Evolutionary conservation across 2,329 filamentous ascomycete genomes (phyloP), one percentile per base, ranked within the genome.

Genomic region (Colletotrichum sp.): DNA sequence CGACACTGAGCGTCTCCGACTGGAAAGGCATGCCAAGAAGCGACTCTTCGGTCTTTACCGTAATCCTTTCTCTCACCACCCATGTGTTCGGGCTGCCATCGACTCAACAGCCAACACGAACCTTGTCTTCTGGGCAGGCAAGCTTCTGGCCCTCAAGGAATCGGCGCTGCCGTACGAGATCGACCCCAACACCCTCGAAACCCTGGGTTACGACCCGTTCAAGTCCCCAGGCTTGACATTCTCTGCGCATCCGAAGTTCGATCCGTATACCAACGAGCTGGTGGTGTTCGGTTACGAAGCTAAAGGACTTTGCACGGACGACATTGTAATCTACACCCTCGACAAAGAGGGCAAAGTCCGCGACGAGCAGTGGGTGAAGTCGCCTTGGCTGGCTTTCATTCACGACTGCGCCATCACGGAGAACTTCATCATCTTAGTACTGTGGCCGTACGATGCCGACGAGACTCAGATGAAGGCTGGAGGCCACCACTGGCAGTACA

Each of bases 141-240:
- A 87, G 16, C 79, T 90, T 15, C 81, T 90, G 3, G 88, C 88
- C 0, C 82, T 84, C 44, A 90, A 90, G 78, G 89, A 91, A 71
- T 83, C 85, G 62, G 82, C 85, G 0, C 85, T 83, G 30, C 86
- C 88, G 0, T 87, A 84, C 67, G 83, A 84, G 0, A 79, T 87
- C 76, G 83, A 88, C 72, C 85, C 84, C 10, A 28, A 44, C 32
- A 62, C 13, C 5, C 57, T 70, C 12, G 55, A 66, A 28, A 52
- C 36, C 3, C 10, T 49, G 15, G 24, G 16, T 86, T 84, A 2
- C 85, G 86, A 66, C 16, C 24, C 63, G 2, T 66, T 66, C 63
- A 32, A 66, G 7, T 66, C 63, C 1, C 71, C 78, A 8, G 80
- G 79, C 9, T 79, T 82, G 18, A 87, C 85, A 1, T 86, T 87